Conservation (phyloP, 2,329 filamentous ascomycete genomes). For the Aureobasidium namibiae region DNA sequence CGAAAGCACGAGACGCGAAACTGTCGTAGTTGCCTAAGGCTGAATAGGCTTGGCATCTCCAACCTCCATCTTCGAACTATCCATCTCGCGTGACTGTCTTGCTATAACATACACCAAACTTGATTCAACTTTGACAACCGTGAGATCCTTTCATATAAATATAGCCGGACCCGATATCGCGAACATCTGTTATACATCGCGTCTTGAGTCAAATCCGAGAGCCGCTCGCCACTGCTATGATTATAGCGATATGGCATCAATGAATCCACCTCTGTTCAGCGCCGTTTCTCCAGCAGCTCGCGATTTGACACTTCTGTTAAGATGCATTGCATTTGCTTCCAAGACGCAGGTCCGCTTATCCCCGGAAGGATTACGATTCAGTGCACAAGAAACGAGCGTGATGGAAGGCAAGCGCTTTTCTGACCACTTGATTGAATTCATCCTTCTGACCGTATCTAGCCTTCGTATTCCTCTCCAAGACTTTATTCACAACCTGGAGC, state of each 20-base stretch:
- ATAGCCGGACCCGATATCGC: background rate
- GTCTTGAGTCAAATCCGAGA: background rate
- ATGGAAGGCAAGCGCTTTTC: conserved; percentile 62
- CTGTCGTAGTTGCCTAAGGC: background rate
- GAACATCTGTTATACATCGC: background rate
- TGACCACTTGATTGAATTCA: conserved; percentile 14
- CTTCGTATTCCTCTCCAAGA: conserved; percentile 77
- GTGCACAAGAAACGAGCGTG: conserved; percentile 77
- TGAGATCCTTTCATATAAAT: background rate
- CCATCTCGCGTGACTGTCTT: background rate
- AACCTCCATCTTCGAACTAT: background rate
- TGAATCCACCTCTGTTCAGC: conserved; percentile 52
- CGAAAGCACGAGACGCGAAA: background rate
- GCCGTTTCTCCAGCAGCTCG: conserved; percentile 71
- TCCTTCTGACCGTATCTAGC: conserved; percentile 34
- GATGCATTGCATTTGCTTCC: conserved; percentile 53
- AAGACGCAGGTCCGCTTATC: conserved; percentile 68
- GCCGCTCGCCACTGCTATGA: background rate
- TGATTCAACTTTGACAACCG: background rate
- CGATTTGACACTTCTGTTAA: conserved; percentile 59
- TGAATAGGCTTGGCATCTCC: conserved; percentile 7
- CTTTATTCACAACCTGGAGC: conserved; percentile 77
- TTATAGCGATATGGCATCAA: background rate
- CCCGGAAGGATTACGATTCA: conserved; percentile 76
- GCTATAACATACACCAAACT: background rate